Percentiles rank a stretch among this genome's conserved stretches.
phyloP scores from a whole-genome alignment of 495 filamentous ascomycete genomes.

The Penicillium silybi region DNA sequence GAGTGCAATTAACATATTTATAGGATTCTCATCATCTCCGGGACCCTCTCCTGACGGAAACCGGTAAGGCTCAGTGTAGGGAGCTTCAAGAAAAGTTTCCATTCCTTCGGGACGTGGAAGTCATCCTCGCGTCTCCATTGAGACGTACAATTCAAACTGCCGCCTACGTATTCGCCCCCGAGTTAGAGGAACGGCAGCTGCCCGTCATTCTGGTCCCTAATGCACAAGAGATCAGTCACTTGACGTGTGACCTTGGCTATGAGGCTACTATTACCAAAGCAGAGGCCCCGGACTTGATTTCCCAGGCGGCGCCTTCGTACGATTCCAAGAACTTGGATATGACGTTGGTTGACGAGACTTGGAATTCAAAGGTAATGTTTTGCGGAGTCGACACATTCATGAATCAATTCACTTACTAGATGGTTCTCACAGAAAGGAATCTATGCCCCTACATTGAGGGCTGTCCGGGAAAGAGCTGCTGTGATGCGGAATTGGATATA shows the following conservation, averaged over 20 bases:
- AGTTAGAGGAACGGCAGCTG: constrained; percentile 12
- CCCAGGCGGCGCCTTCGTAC: constrained; percentile 1
- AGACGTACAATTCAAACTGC: constrained; percentile 21
- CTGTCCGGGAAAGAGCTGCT: constrained; percentile 12
- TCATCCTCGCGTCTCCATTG: constrained; percentile 17
- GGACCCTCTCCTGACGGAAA: constrained; percentile 14
- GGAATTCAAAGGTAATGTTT: constrained; percentile 20
- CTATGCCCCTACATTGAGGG: constrained; percentile 9
- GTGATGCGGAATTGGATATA: constrained; percentile 15
- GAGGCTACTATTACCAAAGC: constrained; percentile 2
- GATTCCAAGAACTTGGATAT: constrained; percentile 5
- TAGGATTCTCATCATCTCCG: constrained; percentile 15
- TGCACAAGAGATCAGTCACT: constrained; percentile 18
- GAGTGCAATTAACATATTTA: no score
- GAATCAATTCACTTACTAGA: neutral
- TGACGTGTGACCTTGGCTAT: constrained; percentile 12
- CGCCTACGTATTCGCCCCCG: constrained; percentile 11
- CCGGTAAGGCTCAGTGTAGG: constrained; percentile 16
- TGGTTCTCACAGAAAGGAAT: constrained; percentile 10
- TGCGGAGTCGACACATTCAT: no score
- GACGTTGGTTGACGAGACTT: constrained; percentile 8
- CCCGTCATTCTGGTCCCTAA: constrained; percentile 12
- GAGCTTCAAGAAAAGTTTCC: constrained; percentile 9
- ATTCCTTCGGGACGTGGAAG: constrained; percentile 1
- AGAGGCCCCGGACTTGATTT: constrained; percentile 5